Conservation (phyloP, 139 green algal genomes). For the Pseudopediastrum boryanum region DNA sequence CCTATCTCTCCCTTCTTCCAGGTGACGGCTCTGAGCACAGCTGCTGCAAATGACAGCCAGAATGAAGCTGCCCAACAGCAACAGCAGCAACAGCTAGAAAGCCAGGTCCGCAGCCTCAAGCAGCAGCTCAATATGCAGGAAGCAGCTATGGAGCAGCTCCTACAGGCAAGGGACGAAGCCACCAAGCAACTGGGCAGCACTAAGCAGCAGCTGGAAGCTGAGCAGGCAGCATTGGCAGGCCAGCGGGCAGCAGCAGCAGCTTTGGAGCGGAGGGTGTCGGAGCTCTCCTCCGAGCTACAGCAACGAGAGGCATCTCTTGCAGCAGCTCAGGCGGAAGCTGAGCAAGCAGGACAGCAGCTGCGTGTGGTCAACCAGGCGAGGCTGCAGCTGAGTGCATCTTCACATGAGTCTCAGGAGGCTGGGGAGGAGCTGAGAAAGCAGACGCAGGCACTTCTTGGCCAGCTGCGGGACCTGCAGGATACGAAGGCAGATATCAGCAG, state of each 20-base stretch:
- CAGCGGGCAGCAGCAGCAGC: neutral
- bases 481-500: neutral
- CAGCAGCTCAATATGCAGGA: neutral
- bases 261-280: slow-evolving; percentile 19
- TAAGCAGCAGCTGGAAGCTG: slow-evolving; percentile 38
- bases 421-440: neutral
- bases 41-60: too few species aligned
- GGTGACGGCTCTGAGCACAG: slow-evolving; percentile 29
- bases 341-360: neutral
- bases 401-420: neutral
- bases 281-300: slow-evolving; percentile 18
- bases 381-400: neutral
- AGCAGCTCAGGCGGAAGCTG: slow-evolving; percentile 20
- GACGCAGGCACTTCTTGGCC: neutral
- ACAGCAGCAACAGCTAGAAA: neutral
- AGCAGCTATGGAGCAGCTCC: slow-evolving; percentile 14
- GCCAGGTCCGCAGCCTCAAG: neutral
- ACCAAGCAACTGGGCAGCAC: slow-evolving; percentile 34
- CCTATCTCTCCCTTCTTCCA: too few species aligned
- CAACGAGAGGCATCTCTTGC: neutral
- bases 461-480: slow-evolving; percentile 18
- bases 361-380: slow-evolving; percentile 10
- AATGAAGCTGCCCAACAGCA: too few species aligned
- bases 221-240: neutral
- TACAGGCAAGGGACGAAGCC: slow-evolving; percentile 10